Conservation (phyloP, 352 stramenopile species). For the Pythium oligandrum region DNA sequence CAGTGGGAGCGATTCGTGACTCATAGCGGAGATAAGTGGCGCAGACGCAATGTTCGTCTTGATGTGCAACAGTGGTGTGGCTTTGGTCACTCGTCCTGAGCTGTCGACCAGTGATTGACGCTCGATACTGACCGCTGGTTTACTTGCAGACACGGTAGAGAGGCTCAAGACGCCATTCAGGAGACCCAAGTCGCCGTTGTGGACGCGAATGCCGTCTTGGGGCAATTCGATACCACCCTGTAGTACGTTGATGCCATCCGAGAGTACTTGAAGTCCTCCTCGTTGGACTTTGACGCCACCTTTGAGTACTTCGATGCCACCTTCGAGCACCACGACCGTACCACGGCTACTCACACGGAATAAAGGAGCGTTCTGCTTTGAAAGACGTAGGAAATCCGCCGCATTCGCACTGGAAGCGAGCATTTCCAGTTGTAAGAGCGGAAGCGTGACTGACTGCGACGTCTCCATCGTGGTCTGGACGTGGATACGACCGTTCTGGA, state of each 20-base stretch:
- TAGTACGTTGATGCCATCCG: slow-evolving; percentile 41
- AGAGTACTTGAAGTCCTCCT: slow-evolving; percentile 54
- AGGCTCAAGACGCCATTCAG: too few species aligned
- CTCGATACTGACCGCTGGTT: neutral
- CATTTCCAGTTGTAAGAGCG: slow-evolving; percentile 12
- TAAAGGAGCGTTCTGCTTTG: slow-evolving; percentile 27
- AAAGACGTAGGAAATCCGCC: slow-evolving; percentile 46
- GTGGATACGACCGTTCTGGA: slow-evolving; percentile 39
- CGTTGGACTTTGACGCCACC: slow-evolving; percentile 52
- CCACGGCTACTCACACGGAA: slow-evolving; percentile 48
- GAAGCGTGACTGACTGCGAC: neutral
- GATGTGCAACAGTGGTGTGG: slow-evolving; percentile 16
- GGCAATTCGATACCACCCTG: slow-evolving; percentile 13
- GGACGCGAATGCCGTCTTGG: slow-evolving; percentile 29
- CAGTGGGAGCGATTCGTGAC: slow-evolving; percentile 8
- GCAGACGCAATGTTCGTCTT: slow-evolving; percentile 10
- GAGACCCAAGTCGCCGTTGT: slow-evolving; percentile 25
- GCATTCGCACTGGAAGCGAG: neutral
- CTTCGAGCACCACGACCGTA: slow-evolving; percentile 50
- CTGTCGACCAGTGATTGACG: neutral
- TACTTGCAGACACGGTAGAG: too few species aligned
- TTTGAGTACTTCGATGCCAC: slow-evolving; percentile 51
- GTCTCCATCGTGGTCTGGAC: slow-evolving; percentile 20
- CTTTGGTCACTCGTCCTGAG: neutral
- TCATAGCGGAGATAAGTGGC: slow-evolving; percentile 6